These are phyloP conservation scores for Scedosporium aurantiacum DNA, from an alignment of 2,329 filamentous ascomycete species.

Conservation along the genomic window DNA sequence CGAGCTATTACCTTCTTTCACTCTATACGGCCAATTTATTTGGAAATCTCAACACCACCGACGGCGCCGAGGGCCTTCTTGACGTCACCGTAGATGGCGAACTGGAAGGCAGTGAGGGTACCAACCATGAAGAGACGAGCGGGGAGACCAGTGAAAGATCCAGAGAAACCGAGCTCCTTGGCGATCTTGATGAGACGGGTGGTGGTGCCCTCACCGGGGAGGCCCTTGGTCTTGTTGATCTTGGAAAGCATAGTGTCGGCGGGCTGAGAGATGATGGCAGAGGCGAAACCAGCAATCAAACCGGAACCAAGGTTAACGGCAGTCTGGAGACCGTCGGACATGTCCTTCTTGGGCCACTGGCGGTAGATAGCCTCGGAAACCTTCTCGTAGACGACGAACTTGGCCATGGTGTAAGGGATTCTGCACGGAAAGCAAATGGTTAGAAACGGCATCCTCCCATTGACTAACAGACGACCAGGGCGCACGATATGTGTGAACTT, in stretches of 20 bases:
- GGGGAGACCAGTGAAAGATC: slow-evolving; percentile 71
- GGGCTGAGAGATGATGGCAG: slow-evolving; percentile 77
- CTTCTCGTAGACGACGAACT: slow-evolving; percentile 92
- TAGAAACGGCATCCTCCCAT: too few relatives aligned
- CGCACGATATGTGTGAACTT: slow-evolving; percentile 23
- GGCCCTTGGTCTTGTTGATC: slow-evolving; percentile 91
- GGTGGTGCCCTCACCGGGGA: slow-evolving; percentile 73
- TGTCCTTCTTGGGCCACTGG: slow-evolving; percentile 56
- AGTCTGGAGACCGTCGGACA: slow-evolving; percentile 62
- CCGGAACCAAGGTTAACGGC: slow-evolving; percentile 60
- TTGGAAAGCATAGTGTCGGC: slow-evolving; percentile 90
- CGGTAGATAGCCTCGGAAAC: slow-evolving; percentile 64
- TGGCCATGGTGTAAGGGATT: slow-evolving; percentile 89
- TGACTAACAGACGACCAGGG: too few relatives aligned
- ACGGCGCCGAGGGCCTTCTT: slow-evolving; percentile 61
- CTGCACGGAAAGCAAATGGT: slow-evolving; percentile 25
- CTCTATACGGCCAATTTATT: slow-evolving; percentile 20
- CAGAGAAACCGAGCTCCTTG: slow-evolving; percentile 70
- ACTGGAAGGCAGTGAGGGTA: slow-evolving; percentile 68
- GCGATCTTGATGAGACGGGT: slow-evolving; percentile 78
- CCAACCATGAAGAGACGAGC: slow-evolving; percentile 56
- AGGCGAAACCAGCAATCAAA: slow-evolving; percentile 60
- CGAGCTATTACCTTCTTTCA: not conserved
- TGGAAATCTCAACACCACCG: slow-evolving; percentile 63
- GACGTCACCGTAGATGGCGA: slow-evolving; percentile 75